Evolutionary conservation across 2,329 filamentous ascomycete genomes (phyloP).

Genomic region (Stylonectria norvegica): DNA sequence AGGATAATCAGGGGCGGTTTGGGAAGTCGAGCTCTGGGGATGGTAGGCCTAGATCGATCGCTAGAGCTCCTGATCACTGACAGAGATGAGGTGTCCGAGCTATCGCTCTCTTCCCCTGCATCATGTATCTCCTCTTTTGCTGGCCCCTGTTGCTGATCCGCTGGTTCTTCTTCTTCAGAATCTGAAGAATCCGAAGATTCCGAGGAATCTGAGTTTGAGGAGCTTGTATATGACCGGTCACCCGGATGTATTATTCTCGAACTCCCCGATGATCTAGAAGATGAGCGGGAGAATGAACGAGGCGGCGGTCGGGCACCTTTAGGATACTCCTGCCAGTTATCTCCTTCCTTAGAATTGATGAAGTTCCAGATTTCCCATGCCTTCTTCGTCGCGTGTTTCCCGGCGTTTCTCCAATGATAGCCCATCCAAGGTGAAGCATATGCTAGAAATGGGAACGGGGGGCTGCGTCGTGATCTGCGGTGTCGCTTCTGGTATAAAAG

Average conservation of each 20-base stretch:
- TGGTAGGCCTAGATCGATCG: neutral
- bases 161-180: constrained; percentile 1
- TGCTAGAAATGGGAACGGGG: constrained; percentile 7
- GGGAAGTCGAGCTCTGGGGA: neutral
- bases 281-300: too few relatives aligned
- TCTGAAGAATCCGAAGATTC: too few relatives aligned
- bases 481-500: neutral
- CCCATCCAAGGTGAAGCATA: constrained; percentile 14
- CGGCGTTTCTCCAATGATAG: constrained; percentile 14
- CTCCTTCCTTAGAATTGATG: constrained; percentile 14
- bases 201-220: too few relatives aligned
- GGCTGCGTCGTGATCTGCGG: neutral
- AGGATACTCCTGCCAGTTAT: constrained; percentile 11
- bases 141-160: too few relatives aligned
- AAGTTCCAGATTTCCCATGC: constrained; percentile 17
- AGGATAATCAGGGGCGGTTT: constrained; percentile 16
- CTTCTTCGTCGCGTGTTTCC: constrained; percentile 1
- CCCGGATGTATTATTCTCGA: too few relatives aligned
- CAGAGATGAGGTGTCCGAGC: too few relatives aligned
- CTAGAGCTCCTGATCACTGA: too few relatives aligned
- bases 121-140: too few relatives aligned
- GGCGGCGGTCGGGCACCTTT: too few relatives aligned
- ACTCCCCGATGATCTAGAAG: too few relatives aligned
- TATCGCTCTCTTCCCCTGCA: too few relatives aligned
- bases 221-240: too few relatives aligned